Evolutionary conservation across 75 land plant species (phyloP), one percentile per base, ranked within the genome.

Genomic region (Sequoia sempervirens): DNA sequence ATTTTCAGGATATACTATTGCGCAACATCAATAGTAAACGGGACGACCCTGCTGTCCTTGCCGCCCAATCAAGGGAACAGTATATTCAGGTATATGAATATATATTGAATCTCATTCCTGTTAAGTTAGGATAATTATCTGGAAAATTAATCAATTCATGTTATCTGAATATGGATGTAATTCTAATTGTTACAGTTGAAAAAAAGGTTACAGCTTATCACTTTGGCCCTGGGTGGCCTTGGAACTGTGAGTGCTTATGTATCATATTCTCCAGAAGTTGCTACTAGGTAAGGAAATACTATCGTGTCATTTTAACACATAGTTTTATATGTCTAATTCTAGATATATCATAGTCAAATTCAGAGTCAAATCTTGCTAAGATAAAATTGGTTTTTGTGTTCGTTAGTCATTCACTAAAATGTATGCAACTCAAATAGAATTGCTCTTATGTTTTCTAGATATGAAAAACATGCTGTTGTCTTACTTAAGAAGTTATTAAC

Each of bases 241-340:
- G 95, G 98, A 81, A n/a, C 92, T 23, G 83, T 90, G 14, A 90
- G 95, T 45, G 91, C 98, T 83, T 97, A 91, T 89, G 30, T 93
- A 61, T 90, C 91, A 10, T 97, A 97, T 81, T 87, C 98, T 72
- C 92, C 96, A 69, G 96, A 93, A 87, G 83, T 93, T 86, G 94
- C 99, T 36, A 88, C 89, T 46, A 97, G 99, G 99, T 75, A 75
- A 75, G 46, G 26, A 75, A 75, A 75, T 75, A 41, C n/a, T 38
- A 75, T 38, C 40, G 23, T 41, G 41, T 20, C 9, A 20, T 75
- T 41, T 5, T 75, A 41, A 6, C 41, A 38, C 38, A 40, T 18
- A 38, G 1, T 40, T 20, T 75, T 17, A 40, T 40, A 41, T 75
- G 11, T 38, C 26, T 41, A 18, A 20, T 34, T 75, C 46, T 8